Percentiles rank a stretch among this genome's conserved stretches.
These are phyloP conservation scores for Lagenidium giganteum DNA, from an alignment of 352 stramenopile genomes.

Conservation along the genomic window DNA sequence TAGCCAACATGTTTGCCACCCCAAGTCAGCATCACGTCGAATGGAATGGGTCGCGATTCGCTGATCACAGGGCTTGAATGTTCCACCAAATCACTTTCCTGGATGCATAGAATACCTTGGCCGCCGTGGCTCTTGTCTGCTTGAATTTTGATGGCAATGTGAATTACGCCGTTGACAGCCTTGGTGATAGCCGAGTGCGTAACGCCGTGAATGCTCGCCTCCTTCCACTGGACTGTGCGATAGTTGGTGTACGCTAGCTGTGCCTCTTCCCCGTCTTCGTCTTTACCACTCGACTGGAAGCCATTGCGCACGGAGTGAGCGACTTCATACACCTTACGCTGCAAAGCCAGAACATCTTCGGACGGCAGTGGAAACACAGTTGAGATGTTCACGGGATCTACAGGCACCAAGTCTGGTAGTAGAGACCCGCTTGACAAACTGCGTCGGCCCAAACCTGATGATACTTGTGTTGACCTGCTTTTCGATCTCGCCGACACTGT, in stretches of 20 bases:
- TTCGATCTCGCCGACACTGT: too few relatives aligned
- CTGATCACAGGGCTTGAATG: constrained; percentile 33
- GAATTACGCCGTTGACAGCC: constrained; percentile 58
- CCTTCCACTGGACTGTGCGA: constrained; percentile 49
- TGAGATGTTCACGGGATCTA: constrained; percentile 62
- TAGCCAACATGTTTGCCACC: constrained; percentile 62
- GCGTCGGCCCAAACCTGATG: too few relatives aligned
- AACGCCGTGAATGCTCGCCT: constrained; percentile 47
- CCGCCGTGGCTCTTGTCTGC: constrained; percentile 48
- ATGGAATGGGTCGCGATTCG: constrained; percentile 46
- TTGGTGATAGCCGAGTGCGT: constrained; percentile 67
- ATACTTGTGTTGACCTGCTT: too few relatives aligned
- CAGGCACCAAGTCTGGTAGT: constrained; percentile 38
- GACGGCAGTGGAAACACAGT: constrained; percentile 74
- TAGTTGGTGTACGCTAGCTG: constrained; percentile 73
- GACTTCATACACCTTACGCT: constrained; percentile 73
- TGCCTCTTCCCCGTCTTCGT: constrained; percentile 51
- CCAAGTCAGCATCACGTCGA: constrained; percentile 70
- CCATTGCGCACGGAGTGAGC: constrained; percentile 64
- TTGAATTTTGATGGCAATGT: constrained; percentile 69
- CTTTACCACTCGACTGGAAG: constrained; percentile 57
- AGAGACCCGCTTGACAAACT: too few relatives aligned
- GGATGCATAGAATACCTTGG: constrained; percentile 64
- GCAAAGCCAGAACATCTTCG: constrained; percentile 63
- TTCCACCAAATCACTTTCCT: constrained; percentile 44